Base-by-base conservation (phyloP, 371 early-diverging fungal species). In the Apophysomyces sp. region DNA sequence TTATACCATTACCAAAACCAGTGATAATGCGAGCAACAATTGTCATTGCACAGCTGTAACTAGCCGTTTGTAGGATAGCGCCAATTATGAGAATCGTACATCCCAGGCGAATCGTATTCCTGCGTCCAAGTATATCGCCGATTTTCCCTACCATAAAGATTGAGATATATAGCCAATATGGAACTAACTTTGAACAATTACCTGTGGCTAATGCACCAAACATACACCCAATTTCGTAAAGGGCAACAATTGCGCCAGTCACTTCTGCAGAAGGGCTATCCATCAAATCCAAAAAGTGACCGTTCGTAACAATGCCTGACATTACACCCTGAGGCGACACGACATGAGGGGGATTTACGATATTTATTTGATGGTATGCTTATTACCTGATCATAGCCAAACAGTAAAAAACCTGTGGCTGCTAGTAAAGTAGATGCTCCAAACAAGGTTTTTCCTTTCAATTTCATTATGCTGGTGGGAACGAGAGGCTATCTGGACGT, bases 1-100 rank as follows among this genome's bases (percentile, higher is more conserved):
- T 80, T 66, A 82, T 73, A 58, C 76, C 79, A 39, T 83, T 83
- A 8, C 86, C 86, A 34, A 81, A 71, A 62, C 86, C 86, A 39
- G 80, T 73, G 55, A 83, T 61, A 34, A 84, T 82, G 51, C 84
- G 76, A 54, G 80, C 76, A 51, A 76, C 68, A 52, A 75, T 76
- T 31, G 78, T 74, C 69, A 76, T 68, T n/a, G 67, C 71, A 31
- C 70, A 62, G 28, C 66, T 58, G 12, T 65, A 61, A 39, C 81
- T 57, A 26, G 76, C 73, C 32, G 77, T 69, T 64, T 79, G 76
- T 4, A 80, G 24, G 12, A 73, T 58, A 21, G 74, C 77, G 34
- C 80, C 77, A 44, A 73, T 55, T 16, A 55, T 52, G 4, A 76
- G 55, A 57, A 76, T 73, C 30, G 61, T 30, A 53, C 70, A 72